Conservation (phyloP, 2,329 filamentous ascomycete genomes). For the Fusarium mundagurra region DNA sequence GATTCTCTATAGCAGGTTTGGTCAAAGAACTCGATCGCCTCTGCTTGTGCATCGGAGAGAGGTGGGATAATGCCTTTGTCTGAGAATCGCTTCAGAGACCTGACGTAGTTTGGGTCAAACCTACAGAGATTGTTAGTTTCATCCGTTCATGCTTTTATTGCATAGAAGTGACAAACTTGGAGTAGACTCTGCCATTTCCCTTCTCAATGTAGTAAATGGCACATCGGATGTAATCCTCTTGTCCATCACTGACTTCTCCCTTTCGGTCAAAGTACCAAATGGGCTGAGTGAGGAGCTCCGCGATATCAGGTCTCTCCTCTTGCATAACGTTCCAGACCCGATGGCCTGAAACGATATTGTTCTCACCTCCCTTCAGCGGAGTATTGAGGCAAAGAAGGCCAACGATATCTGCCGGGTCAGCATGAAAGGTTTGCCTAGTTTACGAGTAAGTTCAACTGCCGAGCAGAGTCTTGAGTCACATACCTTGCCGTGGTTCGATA, state of each 20-base stretch:
- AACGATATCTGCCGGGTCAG: slow-evolving; percentile 84
- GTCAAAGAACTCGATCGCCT: slow-evolving; percentile 70
- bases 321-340: slow-evolving; percentile 84
- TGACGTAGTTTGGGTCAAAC: slow-evolving; percentile 83
- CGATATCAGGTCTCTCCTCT: slow-evolving; percentile 80
- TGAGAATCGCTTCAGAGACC: slow-evolving; percentile 22
- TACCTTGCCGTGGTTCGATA: slow-evolving; percentile 72
- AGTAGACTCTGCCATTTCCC: slow-evolving; percentile 58
- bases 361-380: slow-evolving; percentile 82
- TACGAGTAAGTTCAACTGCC: slow-evolving; percentile 43
- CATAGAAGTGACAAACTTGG: slow-evolving; percentile 63
- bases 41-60: slow-evolving; percentile 58
- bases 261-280: slow-evolving; percentile 95
- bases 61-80: slow-evolving; percentile 25
- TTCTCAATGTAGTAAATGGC: slow-evolving; percentile 79
- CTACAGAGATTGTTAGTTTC: background rate
- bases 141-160: no score
- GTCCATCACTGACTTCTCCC: slow-evolving; percentile 78
- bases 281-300: slow-evolving; percentile 76
- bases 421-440: slow-evolving; percentile 65
- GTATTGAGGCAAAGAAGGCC: slow-evolving; percentile 83
- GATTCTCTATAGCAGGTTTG: slow-evolving; percentile 75
- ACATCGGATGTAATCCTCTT: slow-evolving; percentile 78
- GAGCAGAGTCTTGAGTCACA: no score
- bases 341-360: slow-evolving; percentile 80